phyloP scores from a whole-genome alignment of 805 yeast genomes.

The Suhomyces prunicola region DNA sequence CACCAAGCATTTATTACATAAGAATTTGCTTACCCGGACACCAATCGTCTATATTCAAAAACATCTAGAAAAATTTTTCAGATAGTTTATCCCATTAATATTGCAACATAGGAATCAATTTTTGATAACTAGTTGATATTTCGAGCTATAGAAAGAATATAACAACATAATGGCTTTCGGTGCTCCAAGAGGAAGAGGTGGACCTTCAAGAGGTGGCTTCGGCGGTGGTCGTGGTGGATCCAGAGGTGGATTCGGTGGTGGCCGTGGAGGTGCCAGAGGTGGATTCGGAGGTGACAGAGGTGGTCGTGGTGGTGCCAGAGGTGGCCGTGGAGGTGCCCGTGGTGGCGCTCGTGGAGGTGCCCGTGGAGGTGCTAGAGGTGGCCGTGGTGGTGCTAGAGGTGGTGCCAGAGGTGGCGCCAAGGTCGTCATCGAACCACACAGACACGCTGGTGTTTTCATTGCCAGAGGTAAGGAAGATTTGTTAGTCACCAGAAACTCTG shows the following conservation, averaged over 20 bases:
- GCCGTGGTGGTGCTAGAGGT: constrained; percentile 58
- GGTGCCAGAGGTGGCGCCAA: constrained; percentile 88
- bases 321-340: constrained; percentile 35
- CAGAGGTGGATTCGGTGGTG: constrained; percentile 44
- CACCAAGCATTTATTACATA: neutral
- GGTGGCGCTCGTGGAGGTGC: constrained; percentile 35
- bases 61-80: constrained; percentile 10
- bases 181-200: constrained; percentile 64
- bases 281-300: constrained; percentile 48
- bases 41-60: constrained; percentile 1
- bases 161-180: constrained; percentile 61
- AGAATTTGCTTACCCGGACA: constrained; percentile 10
- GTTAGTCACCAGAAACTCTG: constrained; percentile 91
- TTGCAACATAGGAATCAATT: neutral
- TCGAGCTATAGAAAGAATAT: constrained; percentile 2
- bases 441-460: constrained; percentile 98
- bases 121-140: constrained; percentile 6
- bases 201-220: constrained; percentile 44
- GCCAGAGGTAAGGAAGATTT: constrained; percentile 99
- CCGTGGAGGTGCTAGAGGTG: constrained; percentile 41
- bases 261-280: constrained; percentile 29
- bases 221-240: constrained; percentile 48
- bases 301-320: constrained; percentile 48
- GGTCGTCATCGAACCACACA: constrained; percentile 97
- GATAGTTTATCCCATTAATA: neutral